Evolutionary conservation across 148 eudicot genomes (phyloP).

Genomic region (Vaccinium darrowii): DNA sequence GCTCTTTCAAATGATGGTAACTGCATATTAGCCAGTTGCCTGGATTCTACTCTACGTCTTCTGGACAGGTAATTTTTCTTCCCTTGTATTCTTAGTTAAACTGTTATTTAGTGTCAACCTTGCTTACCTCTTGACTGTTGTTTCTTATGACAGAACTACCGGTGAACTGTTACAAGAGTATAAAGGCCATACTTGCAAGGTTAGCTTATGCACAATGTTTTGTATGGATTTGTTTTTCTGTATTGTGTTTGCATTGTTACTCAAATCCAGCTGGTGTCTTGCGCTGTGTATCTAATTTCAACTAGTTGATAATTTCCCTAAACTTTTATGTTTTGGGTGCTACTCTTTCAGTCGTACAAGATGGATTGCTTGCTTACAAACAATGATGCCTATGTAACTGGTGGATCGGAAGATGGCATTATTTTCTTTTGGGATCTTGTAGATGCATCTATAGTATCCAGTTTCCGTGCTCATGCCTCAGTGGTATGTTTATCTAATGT

Average conservation of each 20-base stretch:
- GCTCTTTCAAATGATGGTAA: slow-evolving; percentile 88
- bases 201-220: slow-evolving; percentile 19
- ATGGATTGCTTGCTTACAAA: slow-evolving; percentile 96
- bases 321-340: slow-evolving; percentile 11
- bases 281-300: background rate
- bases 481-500: slow-evolving; percentile 55
- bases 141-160: slow-evolving; percentile 44
- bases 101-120: background rate
- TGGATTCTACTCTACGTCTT: slow-evolving; percentile 91
- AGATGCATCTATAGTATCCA: slow-evolving; percentile 74
- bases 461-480: slow-evolving; percentile 85
- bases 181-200: slow-evolving; percentile 96
- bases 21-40: slow-evolving; percentile 86
- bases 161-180: slow-evolving; percentile 95
- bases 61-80: slow-evolving; percentile 63
- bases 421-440: slow-evolving; percentile 97
- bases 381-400: slow-evolving; percentile 81
- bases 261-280: background rate
- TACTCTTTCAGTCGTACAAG: slow-evolving; percentile 67
- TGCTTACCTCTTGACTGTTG: slow-evolving; percentile 1
- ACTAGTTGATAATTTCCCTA: background rate
- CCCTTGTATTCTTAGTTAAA: background rate
- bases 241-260: background rate
- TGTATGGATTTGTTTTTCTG: background rate
- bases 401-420: slow-evolving; percentile 94